Conservation (phyloP, 164 flowering plant species). For the Stephania yunnanensis region DNA sequence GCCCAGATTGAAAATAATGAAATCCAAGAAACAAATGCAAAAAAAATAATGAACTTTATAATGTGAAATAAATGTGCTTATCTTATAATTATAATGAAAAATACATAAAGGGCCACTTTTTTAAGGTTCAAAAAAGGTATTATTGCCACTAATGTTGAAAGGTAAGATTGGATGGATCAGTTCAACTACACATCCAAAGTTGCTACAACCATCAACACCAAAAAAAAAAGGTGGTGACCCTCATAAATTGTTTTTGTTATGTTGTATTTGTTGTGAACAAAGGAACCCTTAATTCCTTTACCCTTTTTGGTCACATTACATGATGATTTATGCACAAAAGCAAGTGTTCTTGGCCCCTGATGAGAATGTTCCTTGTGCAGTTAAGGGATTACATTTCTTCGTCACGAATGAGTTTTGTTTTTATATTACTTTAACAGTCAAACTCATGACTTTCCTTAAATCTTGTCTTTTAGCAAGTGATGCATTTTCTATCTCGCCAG, state of each 20-base stretch:
- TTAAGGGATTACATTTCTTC: too few relatives aligned
- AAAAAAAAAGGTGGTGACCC: background rate
- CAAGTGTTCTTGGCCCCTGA: too few relatives aligned
- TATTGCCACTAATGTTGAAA: background rate
- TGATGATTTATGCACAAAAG: too few relatives aligned
- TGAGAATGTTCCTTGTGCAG: too few relatives aligned
- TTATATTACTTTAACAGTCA: too few relatives aligned
- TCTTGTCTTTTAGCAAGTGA: too few relatives aligned
- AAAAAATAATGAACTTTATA: background rate
- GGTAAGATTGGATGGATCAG: slow-evolving; percentile 25
- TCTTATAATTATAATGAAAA: background rate
- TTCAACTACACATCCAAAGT: slow-evolving; percentile 31
- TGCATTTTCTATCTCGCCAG: too few relatives aligned
- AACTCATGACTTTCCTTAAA: too few relatives aligned
- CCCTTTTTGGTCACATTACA: background rate
- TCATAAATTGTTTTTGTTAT: background rate
- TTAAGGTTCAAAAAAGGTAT: background rate
- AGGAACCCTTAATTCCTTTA: background rate
- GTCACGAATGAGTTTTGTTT: too few relatives aligned
- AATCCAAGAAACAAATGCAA: too few relatives aligned
- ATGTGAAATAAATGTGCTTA: background rate
- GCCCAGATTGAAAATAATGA: too few relatives aligned
- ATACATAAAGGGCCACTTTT: background rate
- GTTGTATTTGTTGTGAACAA: background rate
- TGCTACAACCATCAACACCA: slow-evolving; percentile 30